These are phyloP conservation scores for Creolimax fragrantissima DNA, from an alignment of 78 protist genomes.

Conservation along the genomic window DNA sequence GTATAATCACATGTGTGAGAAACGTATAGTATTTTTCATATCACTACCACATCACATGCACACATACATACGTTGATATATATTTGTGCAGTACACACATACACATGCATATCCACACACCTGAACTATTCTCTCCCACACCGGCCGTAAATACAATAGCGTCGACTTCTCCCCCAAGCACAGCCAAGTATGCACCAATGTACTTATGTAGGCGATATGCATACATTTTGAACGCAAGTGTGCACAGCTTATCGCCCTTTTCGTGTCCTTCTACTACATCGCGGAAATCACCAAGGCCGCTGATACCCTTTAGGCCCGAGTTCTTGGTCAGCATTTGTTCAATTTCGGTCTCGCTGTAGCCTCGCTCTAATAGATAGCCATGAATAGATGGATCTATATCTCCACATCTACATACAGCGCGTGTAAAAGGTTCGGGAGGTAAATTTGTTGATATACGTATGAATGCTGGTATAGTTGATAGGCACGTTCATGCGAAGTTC, in stretches of 20 bases:
- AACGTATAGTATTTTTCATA: too few species aligned
- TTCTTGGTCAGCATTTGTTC: neutral
- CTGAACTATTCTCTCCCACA: slow-evolving; percentile 13
- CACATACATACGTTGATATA: too few species aligned
- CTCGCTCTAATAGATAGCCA: neutral
- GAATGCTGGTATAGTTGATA: too few species aligned
- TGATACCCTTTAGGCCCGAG: neutral
- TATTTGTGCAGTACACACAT: too few species aligned
- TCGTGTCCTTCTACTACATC: neutral
- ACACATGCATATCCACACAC: neutral
- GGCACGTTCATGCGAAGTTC: too few species aligned
- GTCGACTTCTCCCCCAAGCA: neutral
- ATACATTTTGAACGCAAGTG: neutral
- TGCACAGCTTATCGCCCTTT: neutral
- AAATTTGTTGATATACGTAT: too few species aligned
- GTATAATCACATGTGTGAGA: too few species aligned
- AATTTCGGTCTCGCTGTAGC: neutral
- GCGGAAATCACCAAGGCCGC: neutral
- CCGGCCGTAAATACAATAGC: slow-evolving; percentile 26
- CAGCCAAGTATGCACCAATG: neutral
- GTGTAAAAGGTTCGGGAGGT: too few species aligned
- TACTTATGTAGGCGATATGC: neutral
- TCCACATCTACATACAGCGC: neutral
- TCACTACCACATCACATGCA: too few species aligned
- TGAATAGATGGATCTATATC: neutral